phyloP scores from a whole-genome alignment of 2,329 filamentous ascomycete genomes.

The Exophiala spinifera region DNA sequence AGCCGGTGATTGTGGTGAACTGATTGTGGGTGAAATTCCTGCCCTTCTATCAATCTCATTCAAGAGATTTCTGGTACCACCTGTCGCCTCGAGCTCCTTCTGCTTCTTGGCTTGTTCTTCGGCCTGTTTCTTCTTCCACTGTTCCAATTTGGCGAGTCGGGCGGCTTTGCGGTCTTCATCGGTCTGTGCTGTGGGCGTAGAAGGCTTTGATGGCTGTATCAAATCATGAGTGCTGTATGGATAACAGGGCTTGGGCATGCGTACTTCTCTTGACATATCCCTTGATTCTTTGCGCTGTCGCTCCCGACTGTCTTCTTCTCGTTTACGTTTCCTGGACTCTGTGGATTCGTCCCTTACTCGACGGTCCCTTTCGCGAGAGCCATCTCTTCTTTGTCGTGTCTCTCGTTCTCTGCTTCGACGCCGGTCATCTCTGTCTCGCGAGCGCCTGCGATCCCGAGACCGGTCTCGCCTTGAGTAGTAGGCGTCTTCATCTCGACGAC shows the following conservation, averaged over 20 bases:
- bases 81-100: constrained; percentile 61
- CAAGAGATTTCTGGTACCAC: constrained; percentile 64
- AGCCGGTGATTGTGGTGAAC: constrained; percentile 51
- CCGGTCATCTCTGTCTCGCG: constrained; percentile 52
- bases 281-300: constrained; percentile 51
- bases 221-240: constrained; percentile 27
- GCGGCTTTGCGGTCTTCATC: constrained; percentile 78
- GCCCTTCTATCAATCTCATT: constrained; percentile 72
- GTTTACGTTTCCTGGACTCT: constrained; percentile 67
- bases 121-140: constrained; percentile 85
- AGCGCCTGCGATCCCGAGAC: constrained; percentile 64
- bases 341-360: constrained; percentile 66
- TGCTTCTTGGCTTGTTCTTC: constrained; percentile 72
- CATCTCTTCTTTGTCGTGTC: constrained; percentile 67
- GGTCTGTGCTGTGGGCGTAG: constrained; percentile 48
- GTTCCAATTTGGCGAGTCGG: constrained; percentile 75
- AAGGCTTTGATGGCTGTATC: constrained; percentile 54
- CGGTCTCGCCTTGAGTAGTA: constrained; percentile 62
- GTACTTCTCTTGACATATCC: constrained; percentile 57
- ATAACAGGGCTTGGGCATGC: constrained; percentile 32
- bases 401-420: constrained; percentile 67
- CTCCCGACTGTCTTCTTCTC: constrained; percentile 63
- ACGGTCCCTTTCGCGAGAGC: constrained; percentile 63
- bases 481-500: constrained; percentile 63
- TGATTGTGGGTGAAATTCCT: constrained; percentile 52